Percentiles rank a stretch among this genome's conserved stretches.
phyloP scores from a whole-genome alignment of 805 yeast species.

The Saturnispora sanitii region DNA sequence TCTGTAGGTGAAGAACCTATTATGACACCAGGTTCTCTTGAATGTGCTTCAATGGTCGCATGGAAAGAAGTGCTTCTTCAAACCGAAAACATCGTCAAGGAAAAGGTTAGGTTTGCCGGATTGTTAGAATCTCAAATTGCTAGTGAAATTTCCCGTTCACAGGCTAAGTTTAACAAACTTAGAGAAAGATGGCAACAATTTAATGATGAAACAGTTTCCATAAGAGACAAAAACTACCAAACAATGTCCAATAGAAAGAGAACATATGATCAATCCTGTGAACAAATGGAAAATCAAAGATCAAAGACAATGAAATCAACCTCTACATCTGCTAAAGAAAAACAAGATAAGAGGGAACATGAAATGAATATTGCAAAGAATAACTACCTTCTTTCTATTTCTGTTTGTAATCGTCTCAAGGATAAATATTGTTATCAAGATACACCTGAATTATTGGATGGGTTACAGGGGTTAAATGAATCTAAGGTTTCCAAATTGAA shows the following conservation, averaged over 20 bases:
- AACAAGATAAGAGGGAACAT: slow-evolving; percentile 48
- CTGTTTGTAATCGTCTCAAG: slow-evolving; percentile 79
- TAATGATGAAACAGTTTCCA: slow-evolving; percentile 46
- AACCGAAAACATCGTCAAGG: slow-evolving; percentile 70
- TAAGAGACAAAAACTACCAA: slow-evolving; percentile 38
- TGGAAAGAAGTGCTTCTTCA: slow-evolving; percentile 85
- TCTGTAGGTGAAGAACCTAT: slow-evolving; percentile 89
- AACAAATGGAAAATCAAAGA: slow-evolving; percentile 70
- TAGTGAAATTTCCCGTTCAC: slow-evolving; percentile 48
- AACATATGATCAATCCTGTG: slow-evolving; percentile 74
- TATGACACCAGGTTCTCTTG: slow-evolving; percentile 91
- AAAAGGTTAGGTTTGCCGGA: slow-evolving; percentile 45
- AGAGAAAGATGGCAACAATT: slow-evolving; percentile 47
- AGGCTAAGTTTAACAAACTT: slow-evolving; percentile 42
- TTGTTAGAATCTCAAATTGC: slow-evolving; percentile 54
- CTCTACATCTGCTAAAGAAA: slow-evolving; percentile 41
- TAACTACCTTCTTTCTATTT: slow-evolving; percentile 68
- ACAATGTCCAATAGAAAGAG: slow-evolving; percentile 59
- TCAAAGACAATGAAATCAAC: slow-evolving; percentile 54
- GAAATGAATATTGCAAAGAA: slow-evolving; percentile 90
- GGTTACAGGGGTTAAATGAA: slow-evolving; percentile 76
- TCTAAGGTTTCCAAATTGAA: slow-evolving; percentile 64
- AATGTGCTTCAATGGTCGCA: slow-evolving; percentile 74
- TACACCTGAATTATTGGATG: slow-evolving; percentile 80
- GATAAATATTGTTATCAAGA: slow-evolving; percentile 92